Conservation (phyloP, 2,329 filamentous ascomycete species). For the Claviceps maximensis region DNA sequence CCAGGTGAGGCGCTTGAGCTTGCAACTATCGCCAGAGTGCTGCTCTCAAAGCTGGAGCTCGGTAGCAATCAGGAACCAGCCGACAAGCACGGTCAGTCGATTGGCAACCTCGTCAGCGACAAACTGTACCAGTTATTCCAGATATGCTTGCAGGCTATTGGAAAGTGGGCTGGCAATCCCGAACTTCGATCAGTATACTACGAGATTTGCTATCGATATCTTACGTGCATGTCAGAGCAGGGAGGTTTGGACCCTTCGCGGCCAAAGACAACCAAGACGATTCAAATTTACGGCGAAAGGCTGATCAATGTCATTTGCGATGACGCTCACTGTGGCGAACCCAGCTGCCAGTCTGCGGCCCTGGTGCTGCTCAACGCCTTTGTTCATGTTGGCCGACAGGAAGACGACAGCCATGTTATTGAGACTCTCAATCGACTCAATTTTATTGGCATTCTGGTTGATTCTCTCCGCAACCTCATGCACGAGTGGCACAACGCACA, state of each 20-base stretch:
- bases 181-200: conserved; percentile 76
- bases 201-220: conserved; percentile 77
- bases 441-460: conserved; percentile 80
- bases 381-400: conserved; percentile 57
- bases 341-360: conserved; percentile 71
- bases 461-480: conserved; percentile 69
- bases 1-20: conserved; percentile 61
- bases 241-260: conserved; percentile 34
- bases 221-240: conserved; percentile 53
- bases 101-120: conserved; percentile 68
- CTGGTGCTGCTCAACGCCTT: conserved; percentile 72
- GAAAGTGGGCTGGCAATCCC: conserved; percentile 56
- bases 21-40: conserved; percentile 58
- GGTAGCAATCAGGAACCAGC: conserved; percentile 21
- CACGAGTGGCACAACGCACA: conserved; percentile 52
- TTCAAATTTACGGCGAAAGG: conserved; percentile 55
- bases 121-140: conserved; percentile 88
- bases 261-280: conserved; percentile 57
- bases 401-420: conserved; percentile 61
- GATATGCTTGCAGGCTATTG: conserved; percentile 66
- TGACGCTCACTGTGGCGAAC: conserved; percentile 77
- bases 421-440: conserved; percentile 75
- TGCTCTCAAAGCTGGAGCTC: conserved; percentile 60
- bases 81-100: conserved; percentile 31
- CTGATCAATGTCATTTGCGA: conserved; percentile 82